A percentile compares a stretch with the other conserved stretches of the same genome.
Evolutionary conservation across 306 rosid genomes (phyloP).

Genomic region (Echinosophora koreensis): DNA sequence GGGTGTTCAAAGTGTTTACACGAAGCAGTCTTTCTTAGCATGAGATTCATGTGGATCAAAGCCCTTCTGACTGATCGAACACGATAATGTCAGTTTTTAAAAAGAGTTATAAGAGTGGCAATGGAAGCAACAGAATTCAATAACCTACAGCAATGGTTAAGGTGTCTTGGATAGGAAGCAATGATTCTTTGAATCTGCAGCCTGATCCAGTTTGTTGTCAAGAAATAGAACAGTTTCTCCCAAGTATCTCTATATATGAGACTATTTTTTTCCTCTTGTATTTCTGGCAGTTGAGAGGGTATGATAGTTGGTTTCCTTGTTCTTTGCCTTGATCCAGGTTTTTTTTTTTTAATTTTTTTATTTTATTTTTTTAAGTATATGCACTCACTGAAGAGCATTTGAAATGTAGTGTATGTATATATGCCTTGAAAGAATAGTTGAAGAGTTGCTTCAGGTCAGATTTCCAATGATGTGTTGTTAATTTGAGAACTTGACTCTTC

Average conservation of each 20-base stretch:
- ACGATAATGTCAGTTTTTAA: not conserved
- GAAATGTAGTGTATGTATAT: not conserved
- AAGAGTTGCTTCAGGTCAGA: not conserved
- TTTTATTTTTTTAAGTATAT: not conserved
- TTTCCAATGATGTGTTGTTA: slow-evolving; percentile 17
- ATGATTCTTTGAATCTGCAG: slow-evolving; percentile 25
- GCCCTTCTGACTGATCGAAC: slow-evolving; percentile 2
- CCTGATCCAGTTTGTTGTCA: not conserved
- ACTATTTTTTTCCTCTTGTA: slow-evolving; percentile 10
- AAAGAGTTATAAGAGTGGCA: not conserved
- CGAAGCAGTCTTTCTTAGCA: not conserved
- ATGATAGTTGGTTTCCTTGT: not conserved
- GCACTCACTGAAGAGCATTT: slow-evolving; percentile 3
- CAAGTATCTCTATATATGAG: not conserved
- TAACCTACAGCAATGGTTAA: slow-evolving; percentile 26
- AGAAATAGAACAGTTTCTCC: slow-evolving; percentile 9
- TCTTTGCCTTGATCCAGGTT: not conserved
- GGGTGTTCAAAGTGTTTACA: slow-evolving; percentile 12
- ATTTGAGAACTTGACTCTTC: not conserved
- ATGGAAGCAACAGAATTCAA: not conserved
- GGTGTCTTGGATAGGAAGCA: slow-evolving; percentile 14
- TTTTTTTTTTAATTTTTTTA: too few species aligned
- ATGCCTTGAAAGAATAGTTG: not conserved
- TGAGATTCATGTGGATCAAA: not conserved
- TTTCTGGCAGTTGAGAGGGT: slow-evolving; percentile 6